Evolutionary conservation across 495 filamentous ascomycete species (phyloP).

Genomic region (Cudoniella acicularis): DNA sequence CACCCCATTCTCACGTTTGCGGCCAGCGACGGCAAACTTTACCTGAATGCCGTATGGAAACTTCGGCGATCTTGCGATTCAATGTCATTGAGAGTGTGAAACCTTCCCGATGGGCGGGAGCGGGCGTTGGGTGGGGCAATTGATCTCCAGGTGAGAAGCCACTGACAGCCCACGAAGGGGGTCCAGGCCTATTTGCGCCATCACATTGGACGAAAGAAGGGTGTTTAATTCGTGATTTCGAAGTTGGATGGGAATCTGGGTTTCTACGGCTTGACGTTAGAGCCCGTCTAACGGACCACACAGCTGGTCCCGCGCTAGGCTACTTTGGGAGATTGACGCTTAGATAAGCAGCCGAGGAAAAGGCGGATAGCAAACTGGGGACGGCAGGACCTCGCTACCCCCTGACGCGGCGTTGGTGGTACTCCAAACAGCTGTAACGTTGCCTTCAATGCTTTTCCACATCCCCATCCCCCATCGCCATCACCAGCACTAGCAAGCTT

Average conservation of each 20-base stretch:
- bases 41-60: neutral
- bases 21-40: neutral
- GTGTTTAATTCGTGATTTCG: neutral
- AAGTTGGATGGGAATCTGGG: neutral
- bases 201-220: neutral
- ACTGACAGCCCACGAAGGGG: neutral
- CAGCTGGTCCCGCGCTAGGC: too few relatives aligned
- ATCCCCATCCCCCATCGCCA: neutral
- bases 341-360: too few relatives aligned
- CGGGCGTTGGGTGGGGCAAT: neutral
- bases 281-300: too few relatives aligned
- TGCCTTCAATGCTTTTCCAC: neutral
- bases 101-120: neutral
- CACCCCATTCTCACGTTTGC: conserved; percentile 11
- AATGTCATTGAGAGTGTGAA: neutral
- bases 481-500: neutral
- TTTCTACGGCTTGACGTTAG: neutral
- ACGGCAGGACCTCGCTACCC: neutral
- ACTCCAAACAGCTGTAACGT: conserved; percentile 3
- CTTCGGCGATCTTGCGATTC: neutral
- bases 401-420: too few relatives aligned
- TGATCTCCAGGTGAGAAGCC: neutral
- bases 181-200: neutral
- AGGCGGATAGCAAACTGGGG: neutral
- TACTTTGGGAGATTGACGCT: too few relatives aligned